Evolutionary conservation across 257 asterid species (phyloP).

Genomic region (Solanum gracilifrons): DNA sequence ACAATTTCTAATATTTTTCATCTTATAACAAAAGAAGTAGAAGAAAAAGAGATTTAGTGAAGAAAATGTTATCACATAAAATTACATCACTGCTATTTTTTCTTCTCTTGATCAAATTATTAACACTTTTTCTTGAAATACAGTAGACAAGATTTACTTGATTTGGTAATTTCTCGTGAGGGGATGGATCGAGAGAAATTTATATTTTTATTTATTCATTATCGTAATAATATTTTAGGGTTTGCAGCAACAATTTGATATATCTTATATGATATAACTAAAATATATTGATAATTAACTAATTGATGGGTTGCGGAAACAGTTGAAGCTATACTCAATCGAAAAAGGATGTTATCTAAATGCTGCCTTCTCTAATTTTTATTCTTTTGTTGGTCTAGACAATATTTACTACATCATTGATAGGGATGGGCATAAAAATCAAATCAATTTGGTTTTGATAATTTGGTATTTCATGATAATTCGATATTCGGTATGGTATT

Average conservation of each 20-base stretch:
- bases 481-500: too few relatives aligned
- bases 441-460: too few relatives aligned
- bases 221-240: neutral
- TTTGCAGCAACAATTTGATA: too few relatives aligned
- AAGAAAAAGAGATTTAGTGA: too few relatives aligned
- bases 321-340: neutral
- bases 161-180: too few relatives aligned
- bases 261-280: neutral
- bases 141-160: neutral
- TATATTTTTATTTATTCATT: too few relatives aligned
- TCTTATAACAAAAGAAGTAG: too few relatives aligned
- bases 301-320: neutral
- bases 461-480: too few relatives aligned
- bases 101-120: neutral
- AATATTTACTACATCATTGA: too few relatives aligned
- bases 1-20: neutral
- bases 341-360: neutral
- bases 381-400: too few relatives aligned
- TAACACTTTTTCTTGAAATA: neutral
- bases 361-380: neutral
- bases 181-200: neutral
- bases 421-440: too few relatives aligned
- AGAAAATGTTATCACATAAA: neutral
- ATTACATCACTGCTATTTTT: neutral
- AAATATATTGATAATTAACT: too few relatives aligned